Percentiles rank a stretch among this genome's conserved stretches.
Evolutionary conservation across 495 filamentous ascomycete genomes (phyloP).

Genomic region (Podospora anserina): DNA sequence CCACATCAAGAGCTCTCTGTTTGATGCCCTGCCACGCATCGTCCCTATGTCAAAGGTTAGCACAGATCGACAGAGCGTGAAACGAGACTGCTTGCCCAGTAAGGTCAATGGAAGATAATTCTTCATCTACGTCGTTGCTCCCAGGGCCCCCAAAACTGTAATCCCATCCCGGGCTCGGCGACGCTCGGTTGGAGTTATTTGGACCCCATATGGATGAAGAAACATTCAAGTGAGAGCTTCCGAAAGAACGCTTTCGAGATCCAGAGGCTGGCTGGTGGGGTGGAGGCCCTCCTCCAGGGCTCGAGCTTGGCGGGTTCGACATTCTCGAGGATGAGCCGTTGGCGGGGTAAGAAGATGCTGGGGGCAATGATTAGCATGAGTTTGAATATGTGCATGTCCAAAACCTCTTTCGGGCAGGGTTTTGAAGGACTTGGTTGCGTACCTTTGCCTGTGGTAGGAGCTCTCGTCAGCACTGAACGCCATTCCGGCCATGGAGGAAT

Average conservation of each 20-base stretch:
- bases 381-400: background rate
- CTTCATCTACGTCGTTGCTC: conserved; percentile 13
- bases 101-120: background rate
- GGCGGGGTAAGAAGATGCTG: background rate
- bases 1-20: conserved; percentile 15
- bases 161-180: conserved; percentile 20
- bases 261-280: conserved; percentile 4
- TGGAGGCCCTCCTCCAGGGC: background rate
- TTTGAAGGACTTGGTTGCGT: background rate
- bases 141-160: background rate
- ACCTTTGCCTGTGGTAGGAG: background rate
- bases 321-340: conserved; percentile 11
- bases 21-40: background rate
- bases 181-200: conserved; percentile 35
- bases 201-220: conserved; percentile 5
- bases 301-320: conserved; percentile 14
- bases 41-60: background rate
- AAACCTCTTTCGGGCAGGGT: background rate
- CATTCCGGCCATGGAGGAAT: background rate
- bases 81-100: background rate
- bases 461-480: background rate
- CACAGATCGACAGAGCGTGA: background rate
- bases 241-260: conserved; percentile 38
- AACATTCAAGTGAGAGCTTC: conserved; percentile 25
- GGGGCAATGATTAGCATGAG: background rate